These are phyloP conservation scores for Saksenaea vasiformis DNA, from an alignment of 371 early-diverging fungal genomes.

Conservation along the genomic window DNA sequence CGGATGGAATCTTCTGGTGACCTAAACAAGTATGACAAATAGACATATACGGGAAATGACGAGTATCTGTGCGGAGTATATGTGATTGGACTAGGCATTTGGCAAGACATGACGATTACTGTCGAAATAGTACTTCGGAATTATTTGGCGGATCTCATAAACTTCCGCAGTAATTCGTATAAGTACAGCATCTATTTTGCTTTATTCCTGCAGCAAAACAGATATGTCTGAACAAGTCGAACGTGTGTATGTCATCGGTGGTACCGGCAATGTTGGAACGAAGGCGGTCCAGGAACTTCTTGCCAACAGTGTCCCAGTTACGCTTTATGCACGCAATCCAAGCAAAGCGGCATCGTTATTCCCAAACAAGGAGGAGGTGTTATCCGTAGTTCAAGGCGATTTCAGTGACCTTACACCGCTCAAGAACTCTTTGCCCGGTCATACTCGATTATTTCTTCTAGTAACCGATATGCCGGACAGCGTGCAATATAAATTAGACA, in stretches of 20 bases:
- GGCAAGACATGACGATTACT: too few species aligned
- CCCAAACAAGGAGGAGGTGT: neutral
- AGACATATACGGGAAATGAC: too few species aligned
- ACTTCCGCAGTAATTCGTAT: too few species aligned
- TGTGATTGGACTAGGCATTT: too few species aligned
- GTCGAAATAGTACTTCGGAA: too few species aligned
- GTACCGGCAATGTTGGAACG: conserved; percentile 33
- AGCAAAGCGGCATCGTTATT: neutral
- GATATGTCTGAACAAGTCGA: too few species aligned
- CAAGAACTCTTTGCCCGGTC: conserved; percentile 12
- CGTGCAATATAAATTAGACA: neutral
- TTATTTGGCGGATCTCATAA: too few species aligned
- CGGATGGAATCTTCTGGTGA: too few species aligned
- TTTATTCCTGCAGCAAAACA: too few species aligned
- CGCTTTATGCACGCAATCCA: conserved; percentile 2
- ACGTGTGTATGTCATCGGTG: conserved; percentile 31
- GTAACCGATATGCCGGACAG: conserved; percentile 8
- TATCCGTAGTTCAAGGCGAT: conserved; percentile 19
- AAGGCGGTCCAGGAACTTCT: conserved; percentile 19
- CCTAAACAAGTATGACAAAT: too few species aligned
- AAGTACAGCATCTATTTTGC: too few species aligned
- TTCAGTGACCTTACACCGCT: conserved; percentile 11
- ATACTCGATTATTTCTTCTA: conserved; percentile 15
- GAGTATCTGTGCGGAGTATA: too few species aligned
- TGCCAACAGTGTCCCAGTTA: neutral